Evolutionary conservation across 306 rosid genomes (phyloP).

Genomic region (Dalbergia oliveri): DNA sequence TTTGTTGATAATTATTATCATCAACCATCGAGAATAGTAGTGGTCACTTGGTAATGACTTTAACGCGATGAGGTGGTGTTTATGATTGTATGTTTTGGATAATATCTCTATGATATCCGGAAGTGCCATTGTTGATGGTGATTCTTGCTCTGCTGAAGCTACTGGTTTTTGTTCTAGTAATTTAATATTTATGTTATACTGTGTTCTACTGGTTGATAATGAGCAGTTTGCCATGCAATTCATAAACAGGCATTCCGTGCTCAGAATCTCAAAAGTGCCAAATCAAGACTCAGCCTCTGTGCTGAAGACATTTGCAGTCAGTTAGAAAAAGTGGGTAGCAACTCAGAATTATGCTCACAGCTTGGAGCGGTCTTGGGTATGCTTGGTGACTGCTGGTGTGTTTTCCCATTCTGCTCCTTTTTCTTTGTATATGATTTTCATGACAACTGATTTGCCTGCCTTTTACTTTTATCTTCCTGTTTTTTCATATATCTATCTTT

Average conservation of each 20-base stretch:
- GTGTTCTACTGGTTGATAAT: constrained; percentile 37
- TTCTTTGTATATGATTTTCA: neutral
- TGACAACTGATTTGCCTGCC: neutral
- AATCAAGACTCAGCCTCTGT: constrained; percentile 88
- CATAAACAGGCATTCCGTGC: constrained; percentile 86
- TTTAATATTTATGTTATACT: constrained; percentile 8
- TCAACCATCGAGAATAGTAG: neutral
- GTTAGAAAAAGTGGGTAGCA: constrained; percentile 73
- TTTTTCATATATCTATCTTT: constrained; percentile 25
- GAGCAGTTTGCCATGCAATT: constrained; percentile 43
- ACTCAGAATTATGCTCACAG: constrained; percentile 92
- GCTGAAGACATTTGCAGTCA: constrained; percentile 83
- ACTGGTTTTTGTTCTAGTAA: neutral
- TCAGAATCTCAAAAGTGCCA: constrained; percentile 92
- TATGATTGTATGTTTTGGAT: constrained; percentile 27
- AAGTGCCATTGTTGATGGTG: constrained; percentile 7
- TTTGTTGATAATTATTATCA: constrained; percentile 4
- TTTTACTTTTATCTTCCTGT: constrained; percentile 15
- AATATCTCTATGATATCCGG: constrained; percentile 11
- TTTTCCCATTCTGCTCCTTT: constrained; percentile 33
- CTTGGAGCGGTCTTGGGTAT: constrained; percentile 98
- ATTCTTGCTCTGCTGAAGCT: constrained; percentile 32
- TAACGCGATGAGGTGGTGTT: constrained; percentile 20
- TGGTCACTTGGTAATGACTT: constrained; percentile 21
- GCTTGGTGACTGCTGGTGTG: constrained; percentile 99